A percentile compares a stretch with the other conserved stretches of the same genome.
phyloP scores from a whole-genome alignment of 1,139 yeast species.

The Pichia sp. region DNA sequence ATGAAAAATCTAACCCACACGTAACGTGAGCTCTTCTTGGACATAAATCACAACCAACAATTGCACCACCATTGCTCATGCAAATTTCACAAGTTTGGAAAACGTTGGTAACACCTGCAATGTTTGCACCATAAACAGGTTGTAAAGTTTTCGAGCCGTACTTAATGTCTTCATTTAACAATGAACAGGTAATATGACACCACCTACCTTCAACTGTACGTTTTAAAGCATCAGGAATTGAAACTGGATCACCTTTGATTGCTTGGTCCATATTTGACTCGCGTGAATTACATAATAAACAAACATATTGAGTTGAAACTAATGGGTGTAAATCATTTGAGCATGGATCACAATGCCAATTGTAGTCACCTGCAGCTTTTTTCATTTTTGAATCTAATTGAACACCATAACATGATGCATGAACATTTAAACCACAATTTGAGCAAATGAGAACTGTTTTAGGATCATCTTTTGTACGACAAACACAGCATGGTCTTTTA shows the following conservation, averaged over 20 bases:
- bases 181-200: conserved; percentile 77
- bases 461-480: conserved; percentile 38
- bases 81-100: conserved; percentile 37
- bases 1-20: conserved; percentile 55
- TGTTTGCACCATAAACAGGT: conserved; percentile 35
- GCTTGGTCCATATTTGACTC: conserved; percentile 44
- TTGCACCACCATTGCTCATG: conserved; percentile 35
- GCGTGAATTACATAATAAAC: conserved; percentile 59
- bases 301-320: conserved; percentile 52
- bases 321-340: conserved; percentile 61
- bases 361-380: conserved; percentile 25
- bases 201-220: conserved; percentile 66
- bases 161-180: conserved; percentile 41
- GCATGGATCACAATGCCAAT: conserved; percentile 85
- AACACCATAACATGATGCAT: conserved; percentile 64
- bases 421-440: conserved; percentile 68
- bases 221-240: conserved; percentile 62
- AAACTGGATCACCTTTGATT: conserved; percentile 35
- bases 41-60: conserved; percentile 40
- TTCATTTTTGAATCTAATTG: conserved; percentile 20
- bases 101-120: conserved; percentile 21
- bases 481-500: conserved; percentile 48
- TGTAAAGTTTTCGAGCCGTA: conserved; percentile 39
- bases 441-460: conserved; percentile 48
- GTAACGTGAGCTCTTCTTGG: conserved; percentile 47